A percentile compares a stretch with the other conserved stretches of the same genome.
These are phyloP conservation scores for Wickerhamiella bombiphila DNA, from an alignment of 805 yeast species.

Conservation along the genomic window DNA sequence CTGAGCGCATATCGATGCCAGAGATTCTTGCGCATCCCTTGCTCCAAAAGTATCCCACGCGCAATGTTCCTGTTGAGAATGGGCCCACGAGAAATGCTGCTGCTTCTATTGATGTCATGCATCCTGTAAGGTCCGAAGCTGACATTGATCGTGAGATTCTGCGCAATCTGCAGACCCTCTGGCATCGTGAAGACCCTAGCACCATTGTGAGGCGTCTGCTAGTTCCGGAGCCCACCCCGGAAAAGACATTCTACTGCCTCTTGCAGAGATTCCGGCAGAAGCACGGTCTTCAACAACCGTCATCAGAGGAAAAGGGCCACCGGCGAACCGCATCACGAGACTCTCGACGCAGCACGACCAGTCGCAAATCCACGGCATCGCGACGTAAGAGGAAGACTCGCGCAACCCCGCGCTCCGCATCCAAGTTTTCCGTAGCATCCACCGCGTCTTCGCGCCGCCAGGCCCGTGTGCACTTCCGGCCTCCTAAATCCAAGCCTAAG, in stretches of 20 bases:
- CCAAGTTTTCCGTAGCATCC: neutral
- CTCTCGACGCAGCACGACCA: constrained; percentile 1
- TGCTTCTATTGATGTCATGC: constrained; percentile 15
- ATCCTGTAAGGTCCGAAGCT: constrained; percentile 25
- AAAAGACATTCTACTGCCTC: constrained; percentile 67
- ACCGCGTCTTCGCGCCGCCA: neutral
- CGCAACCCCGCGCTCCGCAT: neutral
- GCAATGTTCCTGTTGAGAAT: constrained; percentile 15
- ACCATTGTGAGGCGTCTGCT: constrained; percentile 39
- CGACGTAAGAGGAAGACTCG: neutral
- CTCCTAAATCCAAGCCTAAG: neutral
- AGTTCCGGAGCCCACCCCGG: constrained; percentile 48
- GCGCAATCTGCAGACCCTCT: constrained; percentile 59
- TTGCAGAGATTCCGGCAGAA: constrained; percentile 60
- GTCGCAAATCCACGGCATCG: constrained; percentile 11
- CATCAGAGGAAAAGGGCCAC: neutral
- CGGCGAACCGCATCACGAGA: neutral
- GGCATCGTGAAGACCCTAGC: constrained; percentile 58
- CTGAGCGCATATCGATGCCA: constrained; percentile 59
- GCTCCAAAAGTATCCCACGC: constrained; percentile 45
- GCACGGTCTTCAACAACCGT: constrained; percentile 25
- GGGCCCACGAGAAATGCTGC: constrained; percentile 6
- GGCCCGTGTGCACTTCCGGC: neutral
- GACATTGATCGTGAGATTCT: constrained; percentile 61
- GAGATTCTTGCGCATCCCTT: constrained; percentile 73